Conservation (phyloP, 1,284 basidiomycete genomes). For the Thecaphora frezii region DNA sequence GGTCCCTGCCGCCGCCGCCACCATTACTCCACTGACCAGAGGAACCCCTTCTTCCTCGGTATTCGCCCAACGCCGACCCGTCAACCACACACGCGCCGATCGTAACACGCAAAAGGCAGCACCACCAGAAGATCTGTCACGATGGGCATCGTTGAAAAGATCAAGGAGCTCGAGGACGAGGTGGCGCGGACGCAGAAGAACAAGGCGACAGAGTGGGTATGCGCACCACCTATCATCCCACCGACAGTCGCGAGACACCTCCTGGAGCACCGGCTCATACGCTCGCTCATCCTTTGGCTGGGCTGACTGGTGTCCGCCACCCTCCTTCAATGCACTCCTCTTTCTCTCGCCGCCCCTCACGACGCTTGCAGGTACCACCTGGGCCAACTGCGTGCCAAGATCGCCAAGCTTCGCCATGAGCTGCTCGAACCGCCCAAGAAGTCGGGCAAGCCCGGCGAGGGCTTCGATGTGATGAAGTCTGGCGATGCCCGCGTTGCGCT, state of each 20-base stretch:
- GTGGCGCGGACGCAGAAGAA: constrained; percentile 70
- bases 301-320: no score
- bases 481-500: constrained; percentile 69
- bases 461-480: constrained; percentile 56
- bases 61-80: no score
- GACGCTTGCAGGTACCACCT: constrained; percentile 38
- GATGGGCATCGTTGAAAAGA: constrained; percentile 63
- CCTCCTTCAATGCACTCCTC: no score
- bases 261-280: no score
- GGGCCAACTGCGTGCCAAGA: constrained; percentile 52
- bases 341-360: neutral
- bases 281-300: no score
- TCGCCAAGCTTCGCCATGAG: constrained; percentile 53
- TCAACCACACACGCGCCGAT: constrained; percentile 7
- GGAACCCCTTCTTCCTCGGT: no score
- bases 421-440: constrained; percentile 53
- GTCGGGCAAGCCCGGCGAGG: constrained; percentile 45
- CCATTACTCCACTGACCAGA: no score
- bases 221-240: no score
- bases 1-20: no score
- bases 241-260: no score
- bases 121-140: constrained; percentile 1
- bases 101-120: neutral
- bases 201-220: constrained; percentile 54
- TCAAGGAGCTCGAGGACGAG: constrained; percentile 96